Conservation (phyloP, 192 early-diverging fungal species). For the Entomortierella parvispora region DNA sequence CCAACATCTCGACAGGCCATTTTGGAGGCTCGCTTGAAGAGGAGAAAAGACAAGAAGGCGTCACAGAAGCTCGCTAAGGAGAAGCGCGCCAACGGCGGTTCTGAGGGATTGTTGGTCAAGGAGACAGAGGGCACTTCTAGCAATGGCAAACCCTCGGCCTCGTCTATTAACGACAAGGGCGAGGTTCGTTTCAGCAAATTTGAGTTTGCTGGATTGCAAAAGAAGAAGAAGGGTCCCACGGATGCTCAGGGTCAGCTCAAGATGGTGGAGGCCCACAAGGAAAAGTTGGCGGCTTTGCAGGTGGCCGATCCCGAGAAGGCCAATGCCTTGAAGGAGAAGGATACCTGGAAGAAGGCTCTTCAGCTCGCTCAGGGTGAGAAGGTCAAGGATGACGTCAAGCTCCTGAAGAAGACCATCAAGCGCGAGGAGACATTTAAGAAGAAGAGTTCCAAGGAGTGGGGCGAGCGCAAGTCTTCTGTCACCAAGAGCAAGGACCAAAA, state of each 20-base stretch:
- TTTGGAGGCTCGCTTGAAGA: conserved; percentile 78
- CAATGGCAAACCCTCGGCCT: conserved; percentile 37
- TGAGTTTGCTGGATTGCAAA: conserved; percentile 68
- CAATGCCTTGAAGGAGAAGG: conserved; percentile 74
- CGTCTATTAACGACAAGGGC: conserved; percentile 62
- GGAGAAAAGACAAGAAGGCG: conserved; percentile 73
- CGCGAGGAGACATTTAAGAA: conserved; percentile 83
- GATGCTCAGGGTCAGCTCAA: conserved; percentile 73
- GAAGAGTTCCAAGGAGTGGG: conserved; percentile 88
- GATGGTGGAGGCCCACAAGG: conserved; percentile 76
- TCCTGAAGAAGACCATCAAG: conserved; percentile 93
- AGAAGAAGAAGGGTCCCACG: conserved; percentile 71
- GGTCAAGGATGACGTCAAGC: conserved; percentile 89
- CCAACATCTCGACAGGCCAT: conserved; percentile 76
- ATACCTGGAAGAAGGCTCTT: conserved; percentile 84
- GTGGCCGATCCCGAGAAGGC: conserved; percentile 69
- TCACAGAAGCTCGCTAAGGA: conserved; percentile 68
- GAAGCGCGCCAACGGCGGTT: conserved; percentile 57
- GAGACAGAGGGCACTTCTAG: conserved; percentile 14
- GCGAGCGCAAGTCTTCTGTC: conserved; percentile 75
- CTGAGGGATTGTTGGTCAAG: conserved; percentile 63
- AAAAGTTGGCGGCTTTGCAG: conserved; percentile 81
- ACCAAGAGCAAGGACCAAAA: conserved; percentile 70
- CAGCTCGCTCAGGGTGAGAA: conserved; percentile 89
- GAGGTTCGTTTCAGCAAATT: conserved; percentile 75